Evolutionary conservation across 2,329 filamentous ascomycete species (phyloP).

Genomic region (Dichotomopilus funicola): DNA sequence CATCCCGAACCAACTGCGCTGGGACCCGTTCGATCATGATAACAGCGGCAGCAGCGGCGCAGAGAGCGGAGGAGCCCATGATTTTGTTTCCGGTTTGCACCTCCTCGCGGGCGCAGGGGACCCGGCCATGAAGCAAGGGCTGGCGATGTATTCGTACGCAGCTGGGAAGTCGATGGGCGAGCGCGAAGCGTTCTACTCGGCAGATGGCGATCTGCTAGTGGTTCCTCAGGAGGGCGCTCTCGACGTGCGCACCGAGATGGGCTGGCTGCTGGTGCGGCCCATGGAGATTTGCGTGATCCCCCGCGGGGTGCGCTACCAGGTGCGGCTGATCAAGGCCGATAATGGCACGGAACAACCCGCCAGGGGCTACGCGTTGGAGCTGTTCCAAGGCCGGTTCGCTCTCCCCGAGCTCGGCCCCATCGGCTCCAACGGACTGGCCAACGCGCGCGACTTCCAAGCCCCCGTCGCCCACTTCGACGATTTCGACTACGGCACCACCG

Average conservation of each 20-base stretch:
- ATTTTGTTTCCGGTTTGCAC: constrained; percentile 55
- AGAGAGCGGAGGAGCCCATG: constrained; percentile 13
- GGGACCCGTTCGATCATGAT: constrained; percentile 70
- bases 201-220: constrained; percentile 72
- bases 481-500: constrained; percentile 37
- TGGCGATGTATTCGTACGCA: constrained; percentile 76
- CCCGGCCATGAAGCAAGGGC: constrained; percentile 67
- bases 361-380: constrained; percentile 68
- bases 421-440: constrained; percentile 68
- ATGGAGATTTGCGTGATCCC: constrained; percentile 74
- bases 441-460: constrained; percentile 67
- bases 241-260: constrained; percentile 73
- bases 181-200: constrained; percentile 75
- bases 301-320: constrained; percentile 66
- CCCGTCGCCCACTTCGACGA: constrained; percentile 64
- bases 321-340: constrained; percentile 54
- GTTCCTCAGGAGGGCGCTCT: constrained; percentile 68
- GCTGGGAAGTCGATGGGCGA: constrained; percentile 70
- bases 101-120: constrained; percentile 75
- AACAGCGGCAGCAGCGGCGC: constrained; percentile 28
- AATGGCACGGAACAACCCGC: constrained; percentile 34
- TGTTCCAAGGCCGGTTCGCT: constrained; percentile 65
- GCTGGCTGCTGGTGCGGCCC: constrained; percentile 65
- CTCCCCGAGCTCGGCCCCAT: constrained; percentile 69
- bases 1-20: constrained; percentile 74